Base-by-base conservation (phyloP, 345 rosid genomes). In the Raphanus sativus region DNA sequence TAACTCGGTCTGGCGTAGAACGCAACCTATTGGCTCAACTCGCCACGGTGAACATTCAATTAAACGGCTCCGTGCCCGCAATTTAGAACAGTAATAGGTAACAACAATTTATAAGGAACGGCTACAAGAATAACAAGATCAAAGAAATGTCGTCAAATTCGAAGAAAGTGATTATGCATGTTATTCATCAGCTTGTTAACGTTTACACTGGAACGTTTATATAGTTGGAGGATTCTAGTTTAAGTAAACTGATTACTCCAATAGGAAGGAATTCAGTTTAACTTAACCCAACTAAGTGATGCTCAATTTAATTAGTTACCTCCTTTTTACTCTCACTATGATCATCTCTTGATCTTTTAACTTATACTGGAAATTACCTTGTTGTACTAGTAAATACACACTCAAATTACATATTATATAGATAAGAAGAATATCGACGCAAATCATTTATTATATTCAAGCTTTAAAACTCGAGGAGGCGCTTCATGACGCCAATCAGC, bases 401-500 rank as follows among this genome's bases (percentile, higher is more conserved):
- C 33, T 61, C 75, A 62, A 65, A 70, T 34, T 36, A 50, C 42
- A 69, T 48, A 76, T 54, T 54, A 76, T 67, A 59, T 58, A 1
- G 32, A 29, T 28, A 42, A 65, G 4, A 58, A 56, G 6, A 64
- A 55, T 21, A 21, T 26, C 1, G 25, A 34, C 48, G 16, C 71
- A 70, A 64, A 70, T 58, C 33, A 50, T n/a, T 50, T 54, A 36
- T 1, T 38, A 63, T 2, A 13, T 36, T 2, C 6, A 42, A 40
- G 28, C 62, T 65, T 77, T 13, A 81, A 84, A 81, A 71, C 38
- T 84, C 87, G 17, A 91, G 71, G 38, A 83, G 84, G 6, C 81
- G 69, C 26, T 58, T 70, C 1, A 91, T 79, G 56, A 90, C 76
- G 30, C 75, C 65, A 67, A 91, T 79, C 21, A 91, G 81, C 61